Conservation (phyloP, 768 basidiomycete genomes). For the Paxillus rubicundulus region DNA sequence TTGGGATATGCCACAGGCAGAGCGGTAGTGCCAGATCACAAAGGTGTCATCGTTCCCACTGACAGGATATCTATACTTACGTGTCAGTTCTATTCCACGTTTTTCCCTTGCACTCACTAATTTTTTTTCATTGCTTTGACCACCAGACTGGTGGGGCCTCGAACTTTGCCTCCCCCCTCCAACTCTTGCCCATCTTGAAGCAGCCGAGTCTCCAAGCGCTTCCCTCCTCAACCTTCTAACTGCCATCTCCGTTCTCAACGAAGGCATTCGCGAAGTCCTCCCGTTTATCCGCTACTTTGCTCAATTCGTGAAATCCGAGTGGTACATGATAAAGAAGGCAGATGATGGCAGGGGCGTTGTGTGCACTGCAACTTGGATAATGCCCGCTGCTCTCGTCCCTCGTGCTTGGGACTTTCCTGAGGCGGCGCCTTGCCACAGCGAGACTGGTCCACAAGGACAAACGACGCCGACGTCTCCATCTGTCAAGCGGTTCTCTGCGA, state of each 20-base stretch:
- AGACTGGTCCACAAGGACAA: constrained; percentile 11
- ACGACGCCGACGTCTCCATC: constrained; percentile 22
- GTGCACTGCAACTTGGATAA: constrained; percentile 88
- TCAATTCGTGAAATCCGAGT: constrained; percentile 78
- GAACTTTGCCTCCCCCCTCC: constrained; percentile 76
- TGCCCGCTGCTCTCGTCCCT: constrained; percentile 77
- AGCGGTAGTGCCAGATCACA: constrained; percentile 63
- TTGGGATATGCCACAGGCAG: constrained; percentile 74
- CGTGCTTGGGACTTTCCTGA: constrained; percentile 77
- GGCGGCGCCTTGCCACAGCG: constrained; percentile 32
- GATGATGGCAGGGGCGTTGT: constrained; percentile 77
- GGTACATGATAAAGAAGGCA: constrained; percentile 56
- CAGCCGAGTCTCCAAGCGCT: constrained; percentile 55
- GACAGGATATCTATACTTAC: constrained; percentile 79
- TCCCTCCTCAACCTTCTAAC: constrained; percentile 73
- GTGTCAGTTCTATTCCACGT: constrained; percentile 47
- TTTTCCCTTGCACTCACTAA: constrained; percentile 4
- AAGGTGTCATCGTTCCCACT: constrained; percentile 65
- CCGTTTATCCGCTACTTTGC: constrained; percentile 84
- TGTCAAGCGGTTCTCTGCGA: constrained; percentile 21
- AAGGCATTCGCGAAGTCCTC: constrained; percentile 77
- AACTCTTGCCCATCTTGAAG: constrained; percentile 57
- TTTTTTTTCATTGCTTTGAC: background rate
- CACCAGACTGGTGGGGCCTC: constrained; percentile 86
- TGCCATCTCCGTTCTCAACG: constrained; percentile 63